Evolutionary conservation across 257 asterid species (phyloP).

Genomic region (Verbascum thapsus): DNA sequence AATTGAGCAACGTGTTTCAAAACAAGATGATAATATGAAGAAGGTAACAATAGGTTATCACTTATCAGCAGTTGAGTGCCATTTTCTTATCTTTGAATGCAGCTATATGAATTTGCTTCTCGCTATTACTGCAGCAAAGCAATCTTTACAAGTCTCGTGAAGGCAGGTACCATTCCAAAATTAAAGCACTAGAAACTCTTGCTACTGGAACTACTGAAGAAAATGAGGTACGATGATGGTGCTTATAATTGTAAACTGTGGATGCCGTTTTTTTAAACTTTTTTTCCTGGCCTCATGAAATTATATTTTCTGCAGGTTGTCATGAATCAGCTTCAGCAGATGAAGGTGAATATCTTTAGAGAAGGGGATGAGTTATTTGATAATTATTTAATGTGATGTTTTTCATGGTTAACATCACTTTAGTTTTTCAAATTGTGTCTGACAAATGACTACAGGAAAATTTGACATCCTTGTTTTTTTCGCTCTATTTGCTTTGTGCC

Average conservation of each 20-base stretch:
- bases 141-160: conserved; percentile 77
- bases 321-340: conserved; percentile 53
- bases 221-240: conserved; percentile 60
- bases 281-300: conserved; percentile 20
- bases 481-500: conserved; percentile 4
- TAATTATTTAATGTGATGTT: conserved; percentile 18
- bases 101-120: conserved; percentile 22
- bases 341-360: conserved; percentile 41
- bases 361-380: conserved; percentile 17
- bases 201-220: conserved; percentile 80
- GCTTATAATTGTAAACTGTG: conserved; percentile 11
- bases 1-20: conserved; percentile 78
- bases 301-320: conserved; percentile 53
- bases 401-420: conserved; percentile 3
- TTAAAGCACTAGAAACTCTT: conserved; percentile 81
- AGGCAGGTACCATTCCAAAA: conserved; percentile 65
- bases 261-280: conserved; percentile 9
- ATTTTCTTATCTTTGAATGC: conserved; percentile 21
- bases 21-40: conserved; percentile 59
- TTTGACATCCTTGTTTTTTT: not conserved
- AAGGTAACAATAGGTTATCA: conserved; percentile 78
- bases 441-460: not conserved
- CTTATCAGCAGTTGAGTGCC: conserved; percentile 22
- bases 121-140: conserved; percentile 67
- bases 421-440: not conserved